Evolutionary conservation across 208 protist genomes (phyloP).

Genomic region (Strigomonas culicis): DNA sequence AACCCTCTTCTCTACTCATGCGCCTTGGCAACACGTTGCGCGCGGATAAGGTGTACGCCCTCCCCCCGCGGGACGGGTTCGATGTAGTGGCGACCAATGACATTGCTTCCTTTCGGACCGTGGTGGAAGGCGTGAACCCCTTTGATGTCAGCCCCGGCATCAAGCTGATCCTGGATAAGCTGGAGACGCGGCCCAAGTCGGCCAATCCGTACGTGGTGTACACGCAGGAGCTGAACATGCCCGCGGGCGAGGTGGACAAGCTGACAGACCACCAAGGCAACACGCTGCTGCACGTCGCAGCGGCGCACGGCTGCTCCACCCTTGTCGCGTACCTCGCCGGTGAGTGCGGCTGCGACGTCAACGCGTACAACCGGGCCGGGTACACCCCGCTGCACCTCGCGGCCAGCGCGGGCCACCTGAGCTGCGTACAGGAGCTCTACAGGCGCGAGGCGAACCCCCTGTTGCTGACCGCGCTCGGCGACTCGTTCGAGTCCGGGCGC

Average conservation of each 20-base stretch:
- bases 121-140: conserved; percentile 47
- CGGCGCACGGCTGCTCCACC: conserved; percentile 21
- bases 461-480: conserved; percentile 11
- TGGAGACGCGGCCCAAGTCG: conserved; percentile 15
- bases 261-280: conserved; percentile 32
- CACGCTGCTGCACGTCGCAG: conserved; percentile 46
- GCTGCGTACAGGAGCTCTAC: conserved; percentile 27
- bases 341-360: conserved; percentile 31
- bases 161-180: conserved; percentile 33
- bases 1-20: not conserved
- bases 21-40: not conserved
- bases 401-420: conserved; percentile 28
- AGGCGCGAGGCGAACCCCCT: conserved; percentile 23
- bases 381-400: conserved; percentile 48
- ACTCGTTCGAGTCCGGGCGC: conserved; percentile 8
- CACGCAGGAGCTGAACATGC: conserved; percentile 23
- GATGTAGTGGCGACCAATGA: conserved; percentile 54
- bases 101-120: conserved; percentile 33
- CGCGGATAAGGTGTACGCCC: conserved; percentile 16
- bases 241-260: conserved; percentile 19
- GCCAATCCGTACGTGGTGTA: conserved; percentile 35
- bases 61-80: conserved; percentile 31
- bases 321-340: conserved; percentile 27
- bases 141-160: conserved; percentile 64
- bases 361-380: conserved; percentile 34